Base-by-base conservation (phyloP, 176 grass and related monocot genomes). In the Lolium multiflorum region DNA sequence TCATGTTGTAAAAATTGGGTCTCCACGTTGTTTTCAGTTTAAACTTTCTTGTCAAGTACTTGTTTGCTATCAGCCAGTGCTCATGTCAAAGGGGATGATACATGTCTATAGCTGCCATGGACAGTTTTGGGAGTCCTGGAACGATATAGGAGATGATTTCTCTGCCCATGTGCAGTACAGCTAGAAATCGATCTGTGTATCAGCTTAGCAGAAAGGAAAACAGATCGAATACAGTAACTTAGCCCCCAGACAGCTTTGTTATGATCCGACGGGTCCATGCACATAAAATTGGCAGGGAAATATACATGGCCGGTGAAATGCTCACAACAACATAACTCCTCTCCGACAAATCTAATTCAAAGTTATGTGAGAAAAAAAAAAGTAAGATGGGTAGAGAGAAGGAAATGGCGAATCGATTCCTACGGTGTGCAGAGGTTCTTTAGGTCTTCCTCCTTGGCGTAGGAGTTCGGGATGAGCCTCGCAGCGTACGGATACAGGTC, bases 341-440 rank as follows among this genome's bases (percentile, higher is more conserved):
- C 82, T 77, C 84, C 70, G 48, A 79, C 61, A 86, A 83, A 89
- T 88, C 83, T 89, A 82, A 83, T 79, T 63, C 82, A 59, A 46
- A 62, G 44, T 88, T 81, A 88, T 81, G 81, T 85, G 77, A 80
- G 51, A 52, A 70, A 59, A 12, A 12, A 18, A 43, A 6, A 44
- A 51, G n/a, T 3, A n/a, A 44, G 71, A 24, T 4, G n/a, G n/a
- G 18, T 8, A 44, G n/a, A 56, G 3, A 50, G 1, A 8, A 38
- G 10, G 87, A 38, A 71, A 5, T 17, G 24, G 35, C 1, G 31
- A 51, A 5, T 44, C 22, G 7, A 15, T 25, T 84, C 83, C 81
- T 97, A 97, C 17, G 94, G 94, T 44, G 89, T 90, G 71, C 92
- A 92, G 37, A 97, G 92, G 80, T 97, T 97, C 91, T 92, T 97